These are phyloP conservation scores for Mastigamoeba balamuthi DNA, from an alignment of 78 protist species.

Conservation along the genomic window DNA sequence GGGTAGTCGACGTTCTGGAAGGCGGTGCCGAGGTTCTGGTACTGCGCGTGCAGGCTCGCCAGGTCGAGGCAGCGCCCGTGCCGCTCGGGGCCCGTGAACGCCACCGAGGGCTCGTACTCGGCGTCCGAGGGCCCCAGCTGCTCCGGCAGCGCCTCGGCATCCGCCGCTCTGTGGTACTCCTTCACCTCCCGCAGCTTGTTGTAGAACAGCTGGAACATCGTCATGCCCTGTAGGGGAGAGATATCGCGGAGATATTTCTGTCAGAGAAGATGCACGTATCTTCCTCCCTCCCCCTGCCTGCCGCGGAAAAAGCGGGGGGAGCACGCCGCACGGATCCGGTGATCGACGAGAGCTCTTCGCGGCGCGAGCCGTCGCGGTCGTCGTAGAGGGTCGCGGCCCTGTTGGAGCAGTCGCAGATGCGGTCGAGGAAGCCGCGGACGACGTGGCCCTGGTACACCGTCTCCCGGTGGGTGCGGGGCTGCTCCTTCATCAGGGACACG, in stretches of 20 bases:
- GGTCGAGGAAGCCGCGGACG: not conserved
- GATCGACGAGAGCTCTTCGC: not conserved
- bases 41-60: not conserved
- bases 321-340: not conserved
- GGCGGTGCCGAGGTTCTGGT: not conserved
- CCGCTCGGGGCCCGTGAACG: constrained; percentile 2
- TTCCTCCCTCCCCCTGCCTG: no score
- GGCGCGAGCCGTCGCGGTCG: not conserved
- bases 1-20: constrained; percentile 1
- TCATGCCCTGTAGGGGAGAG: no score
- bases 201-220: constrained; percentile 15
- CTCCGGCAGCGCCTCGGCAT: not conserved
- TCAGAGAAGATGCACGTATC: no score
- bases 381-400: not conserved
- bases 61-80: not conserved
- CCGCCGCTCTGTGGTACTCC: constrained; percentile 41
- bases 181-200: constrained; percentile 31
- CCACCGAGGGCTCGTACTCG: constrained; percentile 1
- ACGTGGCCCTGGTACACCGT: not conserved
- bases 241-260: not conserved
- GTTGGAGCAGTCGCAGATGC: not conserved
- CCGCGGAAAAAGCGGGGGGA: not conserved
- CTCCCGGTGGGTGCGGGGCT: not conserved
- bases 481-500: not conserved
- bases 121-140: not conserved